Percentiles rank a stretch among this genome's conserved stretches.
Conservation (phyloP, 306 rosid genomes). For the Inga leiocalycina region DNA sequence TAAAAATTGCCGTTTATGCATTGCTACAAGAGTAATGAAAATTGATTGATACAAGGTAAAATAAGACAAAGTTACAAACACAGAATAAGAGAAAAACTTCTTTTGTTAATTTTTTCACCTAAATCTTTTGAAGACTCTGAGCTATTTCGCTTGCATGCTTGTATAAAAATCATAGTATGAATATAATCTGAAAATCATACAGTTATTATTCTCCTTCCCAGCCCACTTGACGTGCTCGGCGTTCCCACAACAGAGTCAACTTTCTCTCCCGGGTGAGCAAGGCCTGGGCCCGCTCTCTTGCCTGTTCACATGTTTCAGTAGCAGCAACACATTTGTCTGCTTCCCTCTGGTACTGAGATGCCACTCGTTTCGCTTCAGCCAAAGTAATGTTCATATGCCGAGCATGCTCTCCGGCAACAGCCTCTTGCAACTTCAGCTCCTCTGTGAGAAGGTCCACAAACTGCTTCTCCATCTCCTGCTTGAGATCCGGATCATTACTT, state of each 20-base stretch:
- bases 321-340: constrained; percentile 77
- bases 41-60: not conserved
- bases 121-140: not conserved
- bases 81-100: not conserved
- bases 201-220: constrained; percentile 56
- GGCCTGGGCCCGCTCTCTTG: constrained; percentile 64
- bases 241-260: constrained; percentile 62
- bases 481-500: constrained; percentile 67
- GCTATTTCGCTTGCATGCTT: constrained; percentile 12
- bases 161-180: constrained; percentile 2
- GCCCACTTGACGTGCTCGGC: constrained; percentile 66
- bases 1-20: not conserved
- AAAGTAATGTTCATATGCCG: constrained; percentile 72
- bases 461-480: constrained; percentile 83
- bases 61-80: not conserved
- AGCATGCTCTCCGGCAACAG: constrained; percentile 54
- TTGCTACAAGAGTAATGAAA: not conserved
- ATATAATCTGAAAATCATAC: not conserved
- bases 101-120: not conserved
- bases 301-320: constrained; percentile 75
- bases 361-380: constrained; percentile 67
- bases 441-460: constrained; percentile 73
- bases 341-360: constrained; percentile 75
- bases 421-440: constrained; percentile 70
- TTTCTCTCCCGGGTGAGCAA: constrained; percentile 65